Conservation (phyloP, 2,329 filamentous ascomycete genomes). For the Aspergillus glaucus region DNA sequence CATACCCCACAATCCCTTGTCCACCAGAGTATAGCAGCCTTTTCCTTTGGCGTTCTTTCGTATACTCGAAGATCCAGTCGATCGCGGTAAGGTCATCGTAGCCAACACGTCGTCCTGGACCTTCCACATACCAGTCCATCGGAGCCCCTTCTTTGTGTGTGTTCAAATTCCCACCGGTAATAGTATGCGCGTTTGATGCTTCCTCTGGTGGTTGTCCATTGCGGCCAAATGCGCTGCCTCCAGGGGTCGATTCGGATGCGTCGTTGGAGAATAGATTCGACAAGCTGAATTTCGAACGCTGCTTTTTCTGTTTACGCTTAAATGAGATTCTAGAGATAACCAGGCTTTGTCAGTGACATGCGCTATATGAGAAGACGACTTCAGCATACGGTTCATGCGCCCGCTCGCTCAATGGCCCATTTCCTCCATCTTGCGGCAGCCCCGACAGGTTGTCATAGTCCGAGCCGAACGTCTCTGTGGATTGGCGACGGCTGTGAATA, state of each 20-base stretch:
- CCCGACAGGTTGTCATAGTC: constrained; percentile 16
- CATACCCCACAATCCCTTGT: constrained; percentile 64
- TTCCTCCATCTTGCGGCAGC: constrained; percentile 14
- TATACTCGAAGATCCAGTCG: constrained; percentile 99
- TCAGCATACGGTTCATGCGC: constrained; percentile 30
- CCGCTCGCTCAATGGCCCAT: constrained; percentile 24
- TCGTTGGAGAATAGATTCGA: constrained; percentile 33
- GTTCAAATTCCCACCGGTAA: constrained; percentile 19
- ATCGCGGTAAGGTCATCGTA: constrained; percentile 97
- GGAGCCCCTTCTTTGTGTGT: constrained; percentile 35
- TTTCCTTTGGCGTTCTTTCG: constrained; percentile 84
- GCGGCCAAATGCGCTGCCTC: constrained; percentile 14
- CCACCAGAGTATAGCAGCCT: constrained; percentile 66
- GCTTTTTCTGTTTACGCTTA: constrained; percentile 37
- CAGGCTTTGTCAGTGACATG: constrained; percentile 3
- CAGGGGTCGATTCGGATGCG: constrained; percentile 18
- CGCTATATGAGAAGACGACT: neutral
- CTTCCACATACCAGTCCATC: constrained; percentile 82
- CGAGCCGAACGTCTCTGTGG: constrained; percentile 8
- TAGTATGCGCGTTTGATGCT: constrained; percentile 16
- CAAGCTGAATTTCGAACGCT: constrained; percentile 33
- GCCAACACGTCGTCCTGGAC: constrained; percentile 79
- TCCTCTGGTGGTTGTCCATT: constrained; percentile 22
- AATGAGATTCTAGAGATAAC: constrained; percentile 31
- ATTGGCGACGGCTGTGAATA: constrained; percentile 10